Evolutionary conservation across 2,329 filamentous ascomycete genomes (phyloP).

Genomic region (Alternaria sp.): DNA sequence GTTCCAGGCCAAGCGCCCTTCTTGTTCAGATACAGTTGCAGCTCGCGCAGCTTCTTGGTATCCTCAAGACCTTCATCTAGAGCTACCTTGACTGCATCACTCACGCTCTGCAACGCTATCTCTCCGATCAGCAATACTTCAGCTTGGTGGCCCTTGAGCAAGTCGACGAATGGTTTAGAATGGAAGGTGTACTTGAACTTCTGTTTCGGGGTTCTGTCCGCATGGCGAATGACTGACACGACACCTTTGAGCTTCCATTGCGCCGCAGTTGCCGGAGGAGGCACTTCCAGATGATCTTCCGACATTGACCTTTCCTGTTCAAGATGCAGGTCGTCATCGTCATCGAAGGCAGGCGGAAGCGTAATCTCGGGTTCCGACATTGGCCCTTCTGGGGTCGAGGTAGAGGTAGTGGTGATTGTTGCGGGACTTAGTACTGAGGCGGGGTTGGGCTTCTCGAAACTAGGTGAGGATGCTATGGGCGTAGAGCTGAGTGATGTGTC

Average conservation of each 20-base stretch:
- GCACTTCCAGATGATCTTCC: slow-evolving; percentile 47
- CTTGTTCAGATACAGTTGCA: slow-evolving; percentile 86
- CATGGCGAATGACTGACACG: slow-evolving; percentile 94
- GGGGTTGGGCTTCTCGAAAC: slow-evolving; percentile 48
- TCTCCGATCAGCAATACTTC: slow-evolving; percentile 95
- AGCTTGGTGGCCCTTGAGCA: slow-evolving; percentile 93
- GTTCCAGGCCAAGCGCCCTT: slow-evolving; percentile 95
- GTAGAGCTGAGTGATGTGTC: slow-evolving; percentile 52
- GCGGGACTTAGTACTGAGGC: slow-evolving; percentile 24
- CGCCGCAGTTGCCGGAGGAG: slow-evolving; percentile 73
- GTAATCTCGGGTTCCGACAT: slow-evolving; percentile 44
- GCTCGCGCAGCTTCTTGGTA: slow-evolving; percentile 78
- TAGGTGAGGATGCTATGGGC: slow-evolving; percentile 54
- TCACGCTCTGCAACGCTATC: slow-evolving; percentile 84
- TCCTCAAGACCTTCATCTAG: slow-evolving; percentile 83
- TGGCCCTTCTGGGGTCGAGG: slow-evolving; percentile 22
- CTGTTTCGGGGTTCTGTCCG: slow-evolving; percentile 96
- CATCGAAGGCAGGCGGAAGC: slow-evolving; percentile 33
- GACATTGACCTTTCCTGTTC: slow-evolving; percentile 37
- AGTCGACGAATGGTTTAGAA: slow-evolving; percentile 91
- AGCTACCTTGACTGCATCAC: slow-evolving; percentile 84
- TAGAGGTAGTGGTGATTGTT: slow-evolving; percentile 10
- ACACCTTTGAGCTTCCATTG: slow-evolving; percentile 99
- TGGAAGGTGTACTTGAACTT: slow-evolving; percentile 99
- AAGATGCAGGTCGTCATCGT: slow-evolving; percentile 27